Base-by-base conservation (phyloP, 2,329 filamentous ascomycete species). In the Aspergillus vadensis region DNA sequence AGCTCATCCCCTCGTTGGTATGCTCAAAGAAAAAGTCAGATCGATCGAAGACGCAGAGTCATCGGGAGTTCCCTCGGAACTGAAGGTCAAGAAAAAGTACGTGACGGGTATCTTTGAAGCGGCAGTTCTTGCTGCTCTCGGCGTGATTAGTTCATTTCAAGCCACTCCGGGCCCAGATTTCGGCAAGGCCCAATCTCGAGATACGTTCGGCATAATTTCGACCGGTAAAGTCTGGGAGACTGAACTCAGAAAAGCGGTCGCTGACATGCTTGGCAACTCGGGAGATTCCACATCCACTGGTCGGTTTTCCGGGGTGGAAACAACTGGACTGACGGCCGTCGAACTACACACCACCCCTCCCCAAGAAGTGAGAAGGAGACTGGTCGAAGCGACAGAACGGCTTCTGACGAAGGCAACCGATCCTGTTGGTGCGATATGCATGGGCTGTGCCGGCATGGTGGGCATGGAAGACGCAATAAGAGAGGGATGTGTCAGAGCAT, bases 391-490 rank as follows among this genome's bases (percentile, higher is more conserved):
- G 0, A 90, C 91, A 0, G 85, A 83, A 72, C 80, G 83, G 54
- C 77, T 97, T 25, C 76, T 96, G 27, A 73, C 72, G 7, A 80
- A 80, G 12, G 77, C 70, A 8, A 59, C 66, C 6, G 59, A 82
- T 0, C 79, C 81, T 3, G 84, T 93, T 0, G 80, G 82, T 4
- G 90, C 88, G 23, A 85, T 97, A 7, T 90, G 91, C 70, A 84
- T 97, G 80, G 93, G 93, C 0, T 97, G 93, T 74, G 93, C 91
- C 2, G 93, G 92, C 0, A 97, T 97, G 93, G 88, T 89, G 1
- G 93, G 92, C 0, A 83, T 97, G 77, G 90, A 95, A 68, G 81
- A 86, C 43, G 88, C 88, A 60, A 92, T 97, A 41, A 83, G 88
- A 36, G 82, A 85, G 47, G 89, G 89, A 0, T 89, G 90, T 38